Evolutionary conservation across 1,284 basidiomycete species (phyloP).

Genomic region (Neotropicomus parvogracilis): DNA sequence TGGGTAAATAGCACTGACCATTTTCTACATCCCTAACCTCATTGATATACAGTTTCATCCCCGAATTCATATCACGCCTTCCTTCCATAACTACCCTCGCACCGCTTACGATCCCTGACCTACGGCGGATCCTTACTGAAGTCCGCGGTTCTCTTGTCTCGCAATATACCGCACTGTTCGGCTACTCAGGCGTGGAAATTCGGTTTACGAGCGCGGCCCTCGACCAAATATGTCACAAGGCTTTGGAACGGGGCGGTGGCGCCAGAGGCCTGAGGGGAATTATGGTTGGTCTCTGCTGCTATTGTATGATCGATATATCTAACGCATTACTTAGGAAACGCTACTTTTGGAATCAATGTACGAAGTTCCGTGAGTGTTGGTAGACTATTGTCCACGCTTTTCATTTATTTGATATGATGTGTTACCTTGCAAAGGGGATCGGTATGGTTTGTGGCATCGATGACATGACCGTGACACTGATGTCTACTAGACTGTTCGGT

Average conservation of each 20-base stretch:
- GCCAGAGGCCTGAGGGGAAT: constrained; percentile 86
- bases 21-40: constrained; percentile 9
- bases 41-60: constrained; percentile 66
- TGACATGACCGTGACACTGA: constrained; percentile 7
- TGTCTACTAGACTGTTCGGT: constrained; percentile 48
- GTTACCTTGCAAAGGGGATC: constrained; percentile 42
- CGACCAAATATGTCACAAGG: constrained; percentile 75
- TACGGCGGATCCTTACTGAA: constrained; percentile 88
- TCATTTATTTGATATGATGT: constrained; percentile 6
- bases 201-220: constrained; percentile 74
- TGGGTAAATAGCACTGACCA: constrained; percentile 50
- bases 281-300: constrained; percentile 53
- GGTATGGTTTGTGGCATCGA: constrained; percentile 29
- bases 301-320: constrained; percentile 1
- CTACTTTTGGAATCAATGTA: constrained; percentile 86
- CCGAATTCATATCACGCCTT: constrained; percentile 89
- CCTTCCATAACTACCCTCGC: constrained; percentile 84
- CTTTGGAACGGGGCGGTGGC: constrained; percentile 79
- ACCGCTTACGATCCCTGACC: constrained; percentile 69
- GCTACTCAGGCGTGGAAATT: constrained; percentile 77
- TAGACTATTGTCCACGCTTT: background rate
- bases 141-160: constrained; percentile 88
- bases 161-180: constrained; percentile 84
- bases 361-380: constrained; percentile 77
- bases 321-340: constrained; percentile 52